Evolutionary conservation across 108 stramenopile species (phyloP), one percentile per base, ranked within the genome.

Genomic region (Discostella stelligeroides): DNA sequence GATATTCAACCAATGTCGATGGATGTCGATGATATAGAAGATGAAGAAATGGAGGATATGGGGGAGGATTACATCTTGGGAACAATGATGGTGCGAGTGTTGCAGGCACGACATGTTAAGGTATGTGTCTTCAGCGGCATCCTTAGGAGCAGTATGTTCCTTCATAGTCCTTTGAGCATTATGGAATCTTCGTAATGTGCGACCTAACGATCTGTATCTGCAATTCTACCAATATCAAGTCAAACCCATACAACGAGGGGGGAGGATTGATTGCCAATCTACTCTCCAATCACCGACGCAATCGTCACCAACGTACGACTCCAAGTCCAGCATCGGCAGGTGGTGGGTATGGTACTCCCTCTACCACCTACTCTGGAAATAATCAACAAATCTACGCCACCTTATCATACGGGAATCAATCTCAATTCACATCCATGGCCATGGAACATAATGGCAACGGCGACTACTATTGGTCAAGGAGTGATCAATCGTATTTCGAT

Each of bases 401-500:
- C 27, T 66, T 95, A 27, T 73, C 66, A 9, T 95, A 91, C 75
- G 68, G 81, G 13, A 63, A 30, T 20, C 75, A 78, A 12, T 83
- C 84, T 9, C 91, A 95, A 65, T 63, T 82, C 57, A 91, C 85
- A 7, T 86, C 86, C 7, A 73, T 75, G 38, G 79, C 90, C 0
- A 83, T 60, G 43, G 80, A 85, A 56, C 86, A 84, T 18, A 17
- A 30, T 18, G 54, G 25, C 15, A 69, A 65, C 51, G 76, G 76
- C 0, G 68, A 77, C 42, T 77, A 65, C 43, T 41, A 82, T 17
- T 95, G 89, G 89, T 85, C 91, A 30, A 49, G 90, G 43, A 68
- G 81, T 18, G 94, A 95, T 73, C 73, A 85, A 38, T 76, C 84
- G 70, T 92, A 82, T 72, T 87, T 95, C 76, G 94, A 95, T 75